These are phyloP conservation scores for Talaromyces sp. DNA, from an alignment of 2,329 filamentous ascomycete genomes.

Conservation along the genomic window DNA sequence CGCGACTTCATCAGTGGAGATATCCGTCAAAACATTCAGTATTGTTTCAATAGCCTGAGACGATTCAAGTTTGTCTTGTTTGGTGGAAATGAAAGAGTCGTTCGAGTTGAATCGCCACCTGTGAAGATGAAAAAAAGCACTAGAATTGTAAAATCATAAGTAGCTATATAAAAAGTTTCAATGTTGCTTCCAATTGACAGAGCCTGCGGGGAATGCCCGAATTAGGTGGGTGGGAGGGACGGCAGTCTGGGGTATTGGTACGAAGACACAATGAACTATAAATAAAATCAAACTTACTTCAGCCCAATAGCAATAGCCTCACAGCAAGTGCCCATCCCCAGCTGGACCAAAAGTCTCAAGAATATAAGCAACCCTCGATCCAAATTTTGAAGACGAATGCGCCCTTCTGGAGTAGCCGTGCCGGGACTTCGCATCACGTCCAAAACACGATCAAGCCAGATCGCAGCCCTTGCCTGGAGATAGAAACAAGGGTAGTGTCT, in stretches of 20 bases:
- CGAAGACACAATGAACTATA: not conserved
- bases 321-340: slow-evolving; percentile 6
- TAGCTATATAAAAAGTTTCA: too few species aligned
- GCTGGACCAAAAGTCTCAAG: not conserved
- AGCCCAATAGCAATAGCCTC: slow-evolving; percentile 9
- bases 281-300: slow-evolving; percentile 2
- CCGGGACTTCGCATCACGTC: slow-evolving; percentile 1
- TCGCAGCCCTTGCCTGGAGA: slow-evolving; percentile 10
- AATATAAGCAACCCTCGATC: slow-evolving; percentile 5
- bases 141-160: not conserved
- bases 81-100: not conserved
- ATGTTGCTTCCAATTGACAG: not conserved
- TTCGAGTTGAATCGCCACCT: not conserved
- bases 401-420: not conserved
- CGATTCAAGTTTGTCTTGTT: slow-evolving; percentile 7
- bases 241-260: not conserved
- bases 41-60: slow-evolving; percentile 6
- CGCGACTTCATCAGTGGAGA: not conserved
- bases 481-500: slow-evolving; percentile 3
- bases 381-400: not conserved
- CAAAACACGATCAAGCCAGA: slow-evolving; percentile 7
- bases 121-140: slow-evolving; percentile 7
- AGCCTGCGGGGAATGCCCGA: too few species aligned
- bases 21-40: slow-evolving; percentile 5
- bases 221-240: not conserved